Evolutionary conservation across 2,329 filamentous ascomycete genomes (phyloP), one percentile per base, ranked within the genome.

Genomic region (Ophiostoma ips): DNA sequence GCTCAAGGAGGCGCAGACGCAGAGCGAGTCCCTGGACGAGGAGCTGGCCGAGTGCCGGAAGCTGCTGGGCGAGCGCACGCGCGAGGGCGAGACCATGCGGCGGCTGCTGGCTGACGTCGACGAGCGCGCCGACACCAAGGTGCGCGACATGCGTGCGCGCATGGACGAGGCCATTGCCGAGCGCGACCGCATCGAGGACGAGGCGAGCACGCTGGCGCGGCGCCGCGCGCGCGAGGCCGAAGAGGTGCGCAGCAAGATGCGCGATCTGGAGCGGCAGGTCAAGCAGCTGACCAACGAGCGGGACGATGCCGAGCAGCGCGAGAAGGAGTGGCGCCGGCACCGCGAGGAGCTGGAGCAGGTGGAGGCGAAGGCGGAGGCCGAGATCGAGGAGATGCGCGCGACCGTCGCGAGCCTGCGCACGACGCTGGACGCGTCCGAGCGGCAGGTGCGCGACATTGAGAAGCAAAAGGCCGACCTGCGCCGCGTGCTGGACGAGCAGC

Each of bases 31-130:
- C 52, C 70, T 96, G 0, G 90, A 95, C 60, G 92, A 98, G 66
- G 92, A 98, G 64, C 73, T 96, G 1, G 79, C 80, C 1, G 92
- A 98, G 64, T 83, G 88, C 3, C 88, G 94, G 62, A 79, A 87
- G 52, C 76, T 95, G 53, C 75, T 98, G 2, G 80, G 78, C 48
- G 92, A 98, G 65, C 81, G 92, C 24, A 90, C 87, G 4, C 79
- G 92, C 40, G 92, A 98, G 66, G 86, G 81, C 24, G 90, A 96
- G 68, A 95, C 87, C 1, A 96, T 98, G 89, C 80, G 92, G 33
- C 75, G 88, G 46, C 73, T 96, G 53, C 71, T 98, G 12, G 82
- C 83, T 15, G 90, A 96, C 56, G 86, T 89, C 9, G 87, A 96
- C 63, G 79, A 84, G 53, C 76, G 86, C 10, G 81, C 89, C 1